Base-by-base conservation (phyloP, 352 stramenopile genomes). In the Elongisporangium senticosum region DNA sequence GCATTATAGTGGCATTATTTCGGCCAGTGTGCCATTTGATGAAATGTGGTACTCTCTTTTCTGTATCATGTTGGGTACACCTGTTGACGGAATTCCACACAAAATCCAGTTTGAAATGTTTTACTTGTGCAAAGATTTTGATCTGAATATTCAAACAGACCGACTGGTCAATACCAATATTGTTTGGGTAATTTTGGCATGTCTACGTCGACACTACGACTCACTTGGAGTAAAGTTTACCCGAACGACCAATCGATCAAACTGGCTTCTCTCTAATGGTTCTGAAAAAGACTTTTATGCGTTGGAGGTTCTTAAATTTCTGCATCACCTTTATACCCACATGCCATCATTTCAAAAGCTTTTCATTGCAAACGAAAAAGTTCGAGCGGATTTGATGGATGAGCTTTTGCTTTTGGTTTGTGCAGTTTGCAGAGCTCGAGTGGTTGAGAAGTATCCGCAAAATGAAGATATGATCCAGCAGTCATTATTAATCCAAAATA, bases 1-100 rank as follows among this genome's bases (percentile, higher is more conserved):
- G 2, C 19, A 63, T 10, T 80, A 80, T 43, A 43, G 33, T 43
- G 33, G 33, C 11, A 17, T 17, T 43, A 43, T 43, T 43, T 43
- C 13, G 11, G 33, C 33, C 13, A 43, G 33, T 14, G 88, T 91
- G 28, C 79, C 77, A 2, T 88, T 91, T 40, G 60, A 88, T 19
- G 71, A 88, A 14, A 75, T 88, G 68, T 91, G 78, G 77, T 89
- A 89, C 53, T 62, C 70, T 37, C 65, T 91, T 4, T 75, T 91
- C 57, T 86, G 79, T 51, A 81, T 77, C 47, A 28, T 89, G 49
- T 62, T 91, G 48, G 82, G 82, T 1, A 68, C 75, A 23, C 77
- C 82, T 0, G 71, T 86, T 8, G 79, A 89, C n/a, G 79, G 77
- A 0, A 67, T 84, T 24, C 75, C 82, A 17, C 68, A 81, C 67